phyloP scores from a whole-genome alignment of 805 yeast genomes.

The Wickerhamomyces xylosicus region DNA sequence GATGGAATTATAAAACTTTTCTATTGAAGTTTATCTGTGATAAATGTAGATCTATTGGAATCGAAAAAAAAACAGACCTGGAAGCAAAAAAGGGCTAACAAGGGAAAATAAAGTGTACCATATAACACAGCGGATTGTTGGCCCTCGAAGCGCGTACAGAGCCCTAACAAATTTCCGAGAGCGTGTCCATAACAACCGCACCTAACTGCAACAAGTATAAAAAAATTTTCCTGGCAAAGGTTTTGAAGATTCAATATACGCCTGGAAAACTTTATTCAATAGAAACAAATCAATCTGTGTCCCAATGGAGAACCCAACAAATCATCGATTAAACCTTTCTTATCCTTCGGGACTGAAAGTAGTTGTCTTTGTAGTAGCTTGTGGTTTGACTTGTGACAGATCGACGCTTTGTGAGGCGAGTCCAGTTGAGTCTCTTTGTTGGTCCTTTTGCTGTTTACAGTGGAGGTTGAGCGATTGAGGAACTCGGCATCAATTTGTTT shows the following conservation, averaged over 20 bases:
- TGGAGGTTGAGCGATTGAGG: slow-evolving; percentile 45
- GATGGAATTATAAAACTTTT: no score
- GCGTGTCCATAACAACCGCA: no score
- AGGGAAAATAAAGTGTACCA: no score
- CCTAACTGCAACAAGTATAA: no score
- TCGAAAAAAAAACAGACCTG: no score
- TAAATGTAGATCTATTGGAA: no score
- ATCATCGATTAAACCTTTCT: slow-evolving; percentile 13
- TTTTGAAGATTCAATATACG: background rate
- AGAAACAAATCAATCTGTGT: slow-evolving; percentile 40
- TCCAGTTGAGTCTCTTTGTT: slow-evolving; percentile 16
- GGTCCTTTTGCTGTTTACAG: slow-evolving; percentile 12
- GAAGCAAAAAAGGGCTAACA: no score
- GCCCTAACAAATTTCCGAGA: no score
- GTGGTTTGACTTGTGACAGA: slow-evolving; percentile 31
- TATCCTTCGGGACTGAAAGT: background rate
- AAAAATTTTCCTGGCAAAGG: background rate
- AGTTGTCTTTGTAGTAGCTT: slow-evolving; percentile 10
- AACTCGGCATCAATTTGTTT: slow-evolving; percentile 25
- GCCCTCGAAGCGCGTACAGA: no score
- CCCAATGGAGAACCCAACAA: slow-evolving; percentile 31
- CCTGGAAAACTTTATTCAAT: slow-evolving; percentile 3
- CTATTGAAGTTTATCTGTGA: no score
- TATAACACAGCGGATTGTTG: no score
- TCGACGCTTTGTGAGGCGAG: slow-evolving; percentile 49